Evolutionary conservation across 495 filamentous ascomycete species (phyloP), one percentile per base, ranked within the genome.

Genomic region (Cladorrhinum samala): DNA sequence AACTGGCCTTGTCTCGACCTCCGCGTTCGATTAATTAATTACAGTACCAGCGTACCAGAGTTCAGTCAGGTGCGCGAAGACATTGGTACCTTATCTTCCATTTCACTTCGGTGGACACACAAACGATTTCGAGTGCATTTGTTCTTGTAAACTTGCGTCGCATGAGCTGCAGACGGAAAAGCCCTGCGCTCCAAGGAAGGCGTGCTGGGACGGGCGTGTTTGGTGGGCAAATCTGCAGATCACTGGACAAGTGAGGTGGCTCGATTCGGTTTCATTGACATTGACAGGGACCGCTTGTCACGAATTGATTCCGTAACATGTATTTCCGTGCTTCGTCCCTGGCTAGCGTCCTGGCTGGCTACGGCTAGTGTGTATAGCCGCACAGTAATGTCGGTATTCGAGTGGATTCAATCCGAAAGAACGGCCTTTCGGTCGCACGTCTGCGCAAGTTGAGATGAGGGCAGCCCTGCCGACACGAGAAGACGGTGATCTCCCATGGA

Each of bases 351-450:
- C 42, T 11, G 6, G 11, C 11, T 5, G 11, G 6, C 27, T 11
- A 33, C 11, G 27, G 27, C 27, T 33, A 33, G n/a, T n/a, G n/a
- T n/a, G n/a, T n/a, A 33, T 11, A 5, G 11, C 27, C 5, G 11
- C 20, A 24, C 42, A 19, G 45, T 47, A 47, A 47, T 47, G 45
- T 47, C n/a, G 45, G 45, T 47, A 47, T 47, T 47, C 20, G 45
- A 24, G 45, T 47, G 45, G 45, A 23, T 47, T 47, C 45, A 30
- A 47, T 47, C 45, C 45, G 45, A 47, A 33, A 47, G 45, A 47
- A 47, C 45, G 45, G 45, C 20, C n/a, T 47, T 47, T 30, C 24
- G 45, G 45, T 47, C 45, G 45, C 45, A 47, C 45, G n/a, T 17
- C 17, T 47, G 24, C 45, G 21, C 21, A n/a, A n/a, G n/a, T n/a